These are phyloP conservation scores for Mycosphaerella arachidis DNA, from an alignment of 2,329 filamentous ascomycete species.

Conservation along the genomic window DNA sequence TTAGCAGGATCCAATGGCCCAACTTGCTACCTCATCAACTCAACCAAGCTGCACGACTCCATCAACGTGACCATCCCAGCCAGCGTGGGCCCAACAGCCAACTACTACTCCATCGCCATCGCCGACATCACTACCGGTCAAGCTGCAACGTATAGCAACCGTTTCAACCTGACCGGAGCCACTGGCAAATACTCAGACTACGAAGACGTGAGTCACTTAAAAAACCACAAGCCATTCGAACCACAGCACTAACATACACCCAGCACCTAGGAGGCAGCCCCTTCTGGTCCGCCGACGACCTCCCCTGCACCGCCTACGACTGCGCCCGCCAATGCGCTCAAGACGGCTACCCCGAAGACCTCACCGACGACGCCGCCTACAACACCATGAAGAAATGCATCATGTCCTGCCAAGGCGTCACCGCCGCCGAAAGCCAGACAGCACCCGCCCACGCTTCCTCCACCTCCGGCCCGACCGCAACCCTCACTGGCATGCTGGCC, in stretches of 20 bases:
- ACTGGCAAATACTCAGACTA: conserved; percentile 28
- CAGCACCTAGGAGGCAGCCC: conserved; percentile 24
- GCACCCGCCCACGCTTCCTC: conserved; percentile 15
- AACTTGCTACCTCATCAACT: conserved; percentile 34
- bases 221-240: background rate
- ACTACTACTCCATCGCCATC: conserved; percentile 32
- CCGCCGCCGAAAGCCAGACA: conserved; percentile 12
- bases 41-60: conserved; percentile 25
- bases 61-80: conserved; percentile 32
- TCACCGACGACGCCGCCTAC: conserved; percentile 23
- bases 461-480: conserved; percentile 1
- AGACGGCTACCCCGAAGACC: conserved; percentile 25
- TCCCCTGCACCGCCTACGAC: conserved; percentile 27
- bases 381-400: conserved; percentile 29
- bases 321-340: conserved; percentile 31
- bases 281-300: conserved; percentile 28
- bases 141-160: conserved; percentile 24
- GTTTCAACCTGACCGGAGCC: conserved; percentile 27
- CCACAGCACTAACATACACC: background rate
- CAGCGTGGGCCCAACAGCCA: conserved; percentile 29
- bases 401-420: conserved; percentile 27
- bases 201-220: conserved; percentile 15
- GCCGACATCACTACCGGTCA: conserved; percentile 24
- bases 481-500: conserved; percentile 1
- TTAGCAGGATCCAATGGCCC: conserved; percentile 32